phyloP scores from a whole-genome alignment of 2,329 filamentous ascomycete genomes.

The Cladophialophora psammophila region DNA sequence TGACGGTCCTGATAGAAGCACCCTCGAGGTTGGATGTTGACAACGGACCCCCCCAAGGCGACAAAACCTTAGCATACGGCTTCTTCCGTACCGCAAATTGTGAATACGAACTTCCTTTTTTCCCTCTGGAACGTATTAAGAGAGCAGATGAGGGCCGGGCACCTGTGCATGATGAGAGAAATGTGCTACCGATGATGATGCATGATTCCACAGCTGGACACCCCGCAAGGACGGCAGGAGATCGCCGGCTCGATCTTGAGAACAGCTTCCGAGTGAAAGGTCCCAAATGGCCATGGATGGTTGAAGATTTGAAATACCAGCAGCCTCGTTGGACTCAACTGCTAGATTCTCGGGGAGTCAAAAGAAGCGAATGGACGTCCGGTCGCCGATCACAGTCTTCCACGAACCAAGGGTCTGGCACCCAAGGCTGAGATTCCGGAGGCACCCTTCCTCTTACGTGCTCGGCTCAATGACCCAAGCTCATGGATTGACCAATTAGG shows the following conservation, averaged over 20 bases:
- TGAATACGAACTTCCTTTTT: not conserved
- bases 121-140: not conserved
- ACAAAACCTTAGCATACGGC: not conserved
- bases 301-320: conserved; percentile 3
- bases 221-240: not conserved
- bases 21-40: not conserved
- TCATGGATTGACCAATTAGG: not conserved
- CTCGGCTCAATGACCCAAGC: not conserved
- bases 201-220: not conserved
- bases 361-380: not conserved
- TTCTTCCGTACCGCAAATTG: not conserved
- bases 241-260: not conserved
- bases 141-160: not conserved
- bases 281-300: not conserved
- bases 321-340: not conserved
- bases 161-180: not conserved
- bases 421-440: not conserved
- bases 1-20: not conserved
- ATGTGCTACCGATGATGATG: not conserved
- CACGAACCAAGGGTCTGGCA: not conserved
- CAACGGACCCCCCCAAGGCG: not conserved
- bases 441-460: not conserved
- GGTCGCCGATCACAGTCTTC: not conserved
- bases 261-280: not conserved
- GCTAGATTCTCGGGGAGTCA: not conserved